phyloP scores from a whole-genome alignment of 345 rosid species.

The Gynandropsis gynandra region DNA sequence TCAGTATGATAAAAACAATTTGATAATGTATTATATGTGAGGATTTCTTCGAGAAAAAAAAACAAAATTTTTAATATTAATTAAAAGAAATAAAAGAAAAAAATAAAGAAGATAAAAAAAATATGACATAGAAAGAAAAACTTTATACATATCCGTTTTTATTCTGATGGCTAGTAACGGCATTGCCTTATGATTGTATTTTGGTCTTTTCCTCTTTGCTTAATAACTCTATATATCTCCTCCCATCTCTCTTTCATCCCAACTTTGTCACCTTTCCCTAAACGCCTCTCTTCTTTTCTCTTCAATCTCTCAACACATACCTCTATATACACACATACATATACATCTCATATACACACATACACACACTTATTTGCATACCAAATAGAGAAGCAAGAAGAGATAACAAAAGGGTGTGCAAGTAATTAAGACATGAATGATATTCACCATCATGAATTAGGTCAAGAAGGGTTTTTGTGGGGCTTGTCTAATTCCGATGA shows the following conservation, averaged over 20 bases:
- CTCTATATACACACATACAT: constrained; percentile 10
- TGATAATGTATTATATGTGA: too few species aligned
- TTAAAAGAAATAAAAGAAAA: not conserved
- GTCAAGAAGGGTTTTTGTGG: constrained; percentile 35
- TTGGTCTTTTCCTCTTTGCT: constrained; percentile 29
- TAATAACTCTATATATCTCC: constrained; percentile 9
- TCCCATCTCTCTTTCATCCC: constrained; percentile 18
- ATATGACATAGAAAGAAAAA: not conserved
- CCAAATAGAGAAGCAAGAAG: not conserved
- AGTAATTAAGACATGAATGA: constrained; percentile 23
- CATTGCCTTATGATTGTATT: constrained; percentile 53
- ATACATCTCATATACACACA: too few species aligned
- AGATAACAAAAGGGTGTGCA: constrained; percentile 12
- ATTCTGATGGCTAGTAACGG: constrained; percentile 48
- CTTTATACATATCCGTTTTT: constrained; percentile 26
- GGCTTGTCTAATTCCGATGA: constrained; percentile 34
- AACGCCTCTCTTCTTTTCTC: constrained; percentile 9
- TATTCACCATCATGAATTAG: constrained; percentile 18
- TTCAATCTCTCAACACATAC: not conserved
- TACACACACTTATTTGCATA: not conserved
- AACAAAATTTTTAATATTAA: too few species aligned
- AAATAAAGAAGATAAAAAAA: not conserved
- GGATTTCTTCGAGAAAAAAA: too few species aligned
- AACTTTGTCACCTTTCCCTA: constrained; percentile 12
- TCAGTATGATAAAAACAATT: too few species aligned